phyloP scores from a whole-genome alignment of 176 grass and related monocot species.

The Olyra latifolia region DNA sequence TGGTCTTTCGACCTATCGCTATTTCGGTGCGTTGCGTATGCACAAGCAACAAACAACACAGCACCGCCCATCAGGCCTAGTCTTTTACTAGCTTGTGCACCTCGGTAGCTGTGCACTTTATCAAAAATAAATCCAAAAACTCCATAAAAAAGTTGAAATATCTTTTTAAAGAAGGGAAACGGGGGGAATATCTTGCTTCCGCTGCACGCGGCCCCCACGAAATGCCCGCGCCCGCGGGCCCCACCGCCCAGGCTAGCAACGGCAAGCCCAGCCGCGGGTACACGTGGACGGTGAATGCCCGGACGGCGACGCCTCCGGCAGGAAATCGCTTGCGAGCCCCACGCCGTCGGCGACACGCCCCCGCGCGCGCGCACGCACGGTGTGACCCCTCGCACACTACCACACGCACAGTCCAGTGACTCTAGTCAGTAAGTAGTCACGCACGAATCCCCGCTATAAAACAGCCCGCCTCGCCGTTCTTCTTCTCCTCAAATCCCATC shows the following conservation, averaged over 20 bases:
- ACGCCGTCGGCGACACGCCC: background rate
- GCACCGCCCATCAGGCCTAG: too few species aligned
- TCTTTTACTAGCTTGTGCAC: too few species aligned
- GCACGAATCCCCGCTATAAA: conserved; percentile 18
- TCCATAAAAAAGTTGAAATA: too few species aligned
- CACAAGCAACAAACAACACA: too few species aligned
- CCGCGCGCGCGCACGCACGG: background rate
- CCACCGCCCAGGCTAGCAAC: background rate
- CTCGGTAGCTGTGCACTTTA: too few species aligned
- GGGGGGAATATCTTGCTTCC: background rate
- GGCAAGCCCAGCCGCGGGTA: background rate
- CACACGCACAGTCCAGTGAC: conserved; percentile 6
- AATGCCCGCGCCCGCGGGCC: background rate
- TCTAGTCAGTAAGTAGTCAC: background rate
- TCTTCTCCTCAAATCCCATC: background rate
- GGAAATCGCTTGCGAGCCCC: background rate
- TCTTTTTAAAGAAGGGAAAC: too few species aligned
- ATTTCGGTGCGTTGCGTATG: background rate
- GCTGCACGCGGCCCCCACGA: background rate
- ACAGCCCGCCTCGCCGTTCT: background rate
- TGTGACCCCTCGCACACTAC: background rate
- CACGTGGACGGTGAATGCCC: conserved; percentile 13
- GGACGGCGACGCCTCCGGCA: background rate
- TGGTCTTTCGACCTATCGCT: too few species aligned
- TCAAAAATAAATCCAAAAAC: too few species aligned